phyloP scores from a whole-genome alignment of 352 stramenopile genomes.

The Lagenidium sp. region DNA sequence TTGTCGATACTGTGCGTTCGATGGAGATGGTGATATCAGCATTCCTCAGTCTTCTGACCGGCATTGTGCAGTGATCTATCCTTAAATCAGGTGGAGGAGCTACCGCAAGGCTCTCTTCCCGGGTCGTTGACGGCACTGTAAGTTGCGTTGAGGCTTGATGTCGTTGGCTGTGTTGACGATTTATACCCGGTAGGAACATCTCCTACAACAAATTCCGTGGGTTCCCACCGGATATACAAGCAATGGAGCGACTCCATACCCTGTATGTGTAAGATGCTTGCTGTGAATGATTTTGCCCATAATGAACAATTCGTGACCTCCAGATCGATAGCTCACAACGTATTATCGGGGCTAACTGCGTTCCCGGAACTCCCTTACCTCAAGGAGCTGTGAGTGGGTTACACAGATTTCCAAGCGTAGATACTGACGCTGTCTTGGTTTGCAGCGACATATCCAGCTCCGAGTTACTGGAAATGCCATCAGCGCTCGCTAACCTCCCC shows the following conservation, averaged over 20 bases:
- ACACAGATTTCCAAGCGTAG: neutral
- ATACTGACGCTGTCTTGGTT: neutral
- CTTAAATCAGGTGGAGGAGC: slow-evolving; percentile 3
- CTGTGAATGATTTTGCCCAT: neutral
- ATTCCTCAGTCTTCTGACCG: neutral
- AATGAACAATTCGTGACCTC: neutral
- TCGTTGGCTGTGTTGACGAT: neutral
- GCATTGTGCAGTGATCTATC: slow-evolving; percentile 10
- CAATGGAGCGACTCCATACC: slow-evolving; percentile 1
- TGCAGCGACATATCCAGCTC: slow-evolving; percentile 11
- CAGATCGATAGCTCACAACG: slow-evolving; percentile 13
- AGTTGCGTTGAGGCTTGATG: neutral
- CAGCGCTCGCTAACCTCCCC: slow-evolving; percentile 11
- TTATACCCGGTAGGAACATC: slow-evolving; percentile 6
- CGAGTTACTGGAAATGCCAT: slow-evolving; percentile 2
- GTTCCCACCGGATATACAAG: slow-evolving; percentile 10
- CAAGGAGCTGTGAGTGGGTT: slow-evolving; percentile 11
- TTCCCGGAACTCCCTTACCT: slow-evolving; percentile 11
- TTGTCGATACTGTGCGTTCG: slow-evolving; percentile 11
- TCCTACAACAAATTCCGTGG: slow-evolving; percentile 11
- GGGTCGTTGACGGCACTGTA: slow-evolving; percentile 11
- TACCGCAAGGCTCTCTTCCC: slow-evolving; percentile 8
- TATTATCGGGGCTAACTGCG: slow-evolving; percentile 2
- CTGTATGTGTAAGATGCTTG: slow-evolving; percentile 2
- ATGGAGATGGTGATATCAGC: neutral